A percentile compares a stretch with the other conserved stretches of the same genome.
Conservation (phyloP, 1,284 basidiomycete genomes). For the Peniophora sp. region DNA sequence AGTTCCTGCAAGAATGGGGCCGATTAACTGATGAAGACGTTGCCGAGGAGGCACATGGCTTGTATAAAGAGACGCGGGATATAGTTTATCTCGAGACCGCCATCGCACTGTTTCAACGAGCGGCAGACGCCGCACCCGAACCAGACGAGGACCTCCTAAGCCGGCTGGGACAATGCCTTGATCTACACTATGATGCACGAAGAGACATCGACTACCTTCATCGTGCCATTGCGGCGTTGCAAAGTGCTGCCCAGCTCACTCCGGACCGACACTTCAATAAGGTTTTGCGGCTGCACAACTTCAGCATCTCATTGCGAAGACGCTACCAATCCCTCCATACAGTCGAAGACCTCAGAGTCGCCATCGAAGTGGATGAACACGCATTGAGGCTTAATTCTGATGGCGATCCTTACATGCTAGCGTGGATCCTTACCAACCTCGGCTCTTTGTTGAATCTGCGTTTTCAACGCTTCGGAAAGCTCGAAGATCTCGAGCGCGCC, state of each 20-base stretch:
- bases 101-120: no score
- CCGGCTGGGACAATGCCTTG: conserved; percentile 17
- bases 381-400: not conserved
- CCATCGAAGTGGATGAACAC: not conserved
- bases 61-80: no score
- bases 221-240: conserved; percentile 10
- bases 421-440: not conserved
- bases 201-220: conserved; percentile 15
- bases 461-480: no score
- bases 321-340: not conserved
- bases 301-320: not conserved
- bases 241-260: not conserved
- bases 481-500: no score
- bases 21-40: no score
- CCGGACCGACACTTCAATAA: not conserved
- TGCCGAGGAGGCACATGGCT: no score
- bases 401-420: not conserved
- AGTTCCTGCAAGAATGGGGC: no score
- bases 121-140: no score
- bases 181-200: conserved; percentile 15
- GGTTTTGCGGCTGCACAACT: not conserved
- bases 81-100: no score
- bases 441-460: no score
- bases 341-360: not conserved
- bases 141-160: no score